Base-by-base conservation (phyloP, 768 basidiomycete genomes). In the Kwoniella sp. region DNA sequence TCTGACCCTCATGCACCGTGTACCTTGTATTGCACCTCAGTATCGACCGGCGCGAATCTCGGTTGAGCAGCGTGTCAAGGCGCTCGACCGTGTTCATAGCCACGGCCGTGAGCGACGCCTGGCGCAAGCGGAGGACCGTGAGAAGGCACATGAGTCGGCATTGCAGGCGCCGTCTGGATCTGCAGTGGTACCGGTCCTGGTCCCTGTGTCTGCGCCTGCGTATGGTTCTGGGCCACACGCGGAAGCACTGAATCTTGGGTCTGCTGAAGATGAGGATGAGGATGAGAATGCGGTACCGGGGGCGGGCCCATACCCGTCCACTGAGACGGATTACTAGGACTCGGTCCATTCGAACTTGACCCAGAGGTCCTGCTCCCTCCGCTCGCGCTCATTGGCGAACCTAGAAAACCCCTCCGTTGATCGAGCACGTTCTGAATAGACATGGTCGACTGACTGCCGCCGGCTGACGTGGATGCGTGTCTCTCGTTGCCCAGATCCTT, bases 251-350 rank as follows among this genome's bases (percentile, higher is more conserved):
- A 17, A 45, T 17, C 17, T 3, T 45, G 41, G 11, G 17, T 37
- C 5, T 37, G 34, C 34, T 37, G 34, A 7, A 7, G 15, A 11
- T 45, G 41, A 3, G 8, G 41, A 11, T 45, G 41, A 45, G 41
- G 41, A 11, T 20, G 8, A 3, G 41, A 45, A 9, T 11, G 51
- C 22, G 51, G 23, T 3, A 45, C 15, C 15, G 41, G 41, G 11
- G 41, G 41, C 3, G 41, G 41, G 17, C 20, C 20, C 45, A 31
- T 56, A 37, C 45, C 53, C n/a, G 55, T 48, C 31, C 31, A 63
- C 37, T 28, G 41, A 45, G 41, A 11, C 22, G 61, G 61, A 55
- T 53, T 38, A n/a, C 22, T 34, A 8, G 61, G 61, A 62, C 61
- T 62, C 7, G 52, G 51, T 15, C 53, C 55, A 37, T 23, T 55